These are phyloP conservation scores for Globisporangium takayamanum DNA, from an alignment of 352 stramenopile species.

Conservation along the genomic window DNA sequence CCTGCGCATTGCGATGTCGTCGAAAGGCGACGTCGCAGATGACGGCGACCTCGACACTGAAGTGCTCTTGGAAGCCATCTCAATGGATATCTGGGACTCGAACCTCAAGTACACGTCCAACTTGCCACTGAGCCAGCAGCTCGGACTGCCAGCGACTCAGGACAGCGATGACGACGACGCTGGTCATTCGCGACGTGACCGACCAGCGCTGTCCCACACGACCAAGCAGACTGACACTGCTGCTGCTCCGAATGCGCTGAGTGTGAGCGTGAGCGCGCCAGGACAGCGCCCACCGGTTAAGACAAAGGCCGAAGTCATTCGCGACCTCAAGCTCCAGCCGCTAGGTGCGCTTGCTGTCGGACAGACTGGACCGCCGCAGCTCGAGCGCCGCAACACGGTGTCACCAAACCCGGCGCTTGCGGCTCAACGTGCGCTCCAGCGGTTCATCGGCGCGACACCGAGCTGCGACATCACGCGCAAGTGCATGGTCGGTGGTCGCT, in stretches of 20 bases:
- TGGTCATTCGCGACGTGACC: neutral
- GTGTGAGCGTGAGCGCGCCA: too few relatives aligned
- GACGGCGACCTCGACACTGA: constrained; percentile 61
- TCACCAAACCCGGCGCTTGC: constrained; percentile 45
- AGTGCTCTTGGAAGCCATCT: constrained; percentile 80
- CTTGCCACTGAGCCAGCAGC: constrained; percentile 53
- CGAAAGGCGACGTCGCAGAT: constrained; percentile 38
- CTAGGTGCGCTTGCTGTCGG: neutral
- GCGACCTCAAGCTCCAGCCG: constrained; percentile 11
- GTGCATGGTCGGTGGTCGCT: constrained; percentile 63
- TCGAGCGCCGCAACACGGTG: constrained; percentile 32
- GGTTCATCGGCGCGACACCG: constrained; percentile 60
- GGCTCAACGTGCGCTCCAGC: constrained; percentile 59
- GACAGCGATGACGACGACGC: constrained; percentile 12
- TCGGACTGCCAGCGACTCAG: constrained; percentile 37
- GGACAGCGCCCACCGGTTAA: neutral
- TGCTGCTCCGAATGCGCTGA: too few relatives aligned
- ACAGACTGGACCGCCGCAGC: neutral
- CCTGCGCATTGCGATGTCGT: constrained; percentile 76
- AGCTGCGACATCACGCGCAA: constrained; percentile 67
- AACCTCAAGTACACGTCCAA: constrained; percentile 83
- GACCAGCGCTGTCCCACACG: neutral
- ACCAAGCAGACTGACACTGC: too few relatives aligned
- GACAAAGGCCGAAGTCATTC: constrained; percentile 12
- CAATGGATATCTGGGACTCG: constrained; percentile 81